A percentile compares a stretch with the other conserved stretches of the same genome.
phyloP scores from a whole-genome alignment of 2,329 filamentous ascomycete species.

The Diplodia corticola region DNA sequence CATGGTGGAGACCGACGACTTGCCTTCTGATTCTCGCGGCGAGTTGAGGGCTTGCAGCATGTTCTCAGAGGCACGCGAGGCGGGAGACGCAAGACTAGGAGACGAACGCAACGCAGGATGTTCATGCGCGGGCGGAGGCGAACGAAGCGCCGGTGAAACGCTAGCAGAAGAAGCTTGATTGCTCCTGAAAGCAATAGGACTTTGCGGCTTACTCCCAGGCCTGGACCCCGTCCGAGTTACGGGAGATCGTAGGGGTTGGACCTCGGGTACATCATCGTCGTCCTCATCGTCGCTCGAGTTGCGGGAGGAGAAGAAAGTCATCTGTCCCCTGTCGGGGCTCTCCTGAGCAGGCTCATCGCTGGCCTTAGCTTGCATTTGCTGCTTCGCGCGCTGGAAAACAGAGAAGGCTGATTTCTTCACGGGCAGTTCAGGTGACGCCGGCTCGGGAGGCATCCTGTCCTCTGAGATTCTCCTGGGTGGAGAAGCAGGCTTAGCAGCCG shows the following conservation, averaged over 20 bases:
- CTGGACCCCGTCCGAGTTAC: slow-evolving; percentile 20
- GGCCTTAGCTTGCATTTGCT: slow-evolving; percentile 36
- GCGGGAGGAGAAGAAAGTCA: slow-evolving; percentile 38
- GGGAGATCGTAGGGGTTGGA: slow-evolving; percentile 24
- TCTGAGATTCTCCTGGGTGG: background rate
- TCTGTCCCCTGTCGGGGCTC: slow-evolving; percentile 27
- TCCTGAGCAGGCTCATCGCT: background rate
- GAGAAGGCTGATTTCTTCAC: slow-evolving; percentile 39
- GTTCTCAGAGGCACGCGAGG: slow-evolving; percentile 1
- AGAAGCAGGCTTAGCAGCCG: background rate
- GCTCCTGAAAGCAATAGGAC: background rate
- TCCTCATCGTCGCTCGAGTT: slow-evolving; percentile 40
- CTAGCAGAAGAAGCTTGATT: background rate
- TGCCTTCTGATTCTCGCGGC: slow-evolving; percentile 5
- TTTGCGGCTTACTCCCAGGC: slow-evolving; percentile 6
- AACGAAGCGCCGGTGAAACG: background rate
- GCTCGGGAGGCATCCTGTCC: background rate
- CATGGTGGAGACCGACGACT: slow-evolving; percentile 16
- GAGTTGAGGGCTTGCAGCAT: slow-evolving; percentile 22
- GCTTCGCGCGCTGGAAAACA: slow-evolving; percentile 49
- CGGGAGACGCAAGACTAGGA: background rate
- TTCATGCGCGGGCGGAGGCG: background rate
- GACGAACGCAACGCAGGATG: slow-evolving; percentile 12
- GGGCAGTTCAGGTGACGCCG: background rate
- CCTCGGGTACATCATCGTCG: slow-evolving; percentile 29